Conservation (phyloP, 75 land plant genomes). For the Azolla pinnata region DNA sequence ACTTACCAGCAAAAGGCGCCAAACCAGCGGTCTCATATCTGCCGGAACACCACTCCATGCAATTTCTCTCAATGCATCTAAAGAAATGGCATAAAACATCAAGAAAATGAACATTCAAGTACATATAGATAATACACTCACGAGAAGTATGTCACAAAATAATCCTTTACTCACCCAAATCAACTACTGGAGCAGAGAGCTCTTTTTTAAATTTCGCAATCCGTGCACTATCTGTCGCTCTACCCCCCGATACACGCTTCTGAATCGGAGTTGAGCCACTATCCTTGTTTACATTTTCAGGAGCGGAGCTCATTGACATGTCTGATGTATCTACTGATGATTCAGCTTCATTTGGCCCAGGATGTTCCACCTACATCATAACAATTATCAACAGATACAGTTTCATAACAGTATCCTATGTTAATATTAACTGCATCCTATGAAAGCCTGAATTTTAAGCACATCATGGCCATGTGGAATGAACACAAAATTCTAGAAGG, state of each 20-base stretch:
- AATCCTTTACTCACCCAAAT: slow-evolving; percentile 45
- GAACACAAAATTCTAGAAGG: too few species aligned
- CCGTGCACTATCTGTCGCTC: slow-evolving; percentile 94
- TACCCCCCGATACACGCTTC: slow-evolving; percentile 42
- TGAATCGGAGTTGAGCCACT: slow-evolving; percentile 1
- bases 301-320: not conserved
- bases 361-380: not conserved
- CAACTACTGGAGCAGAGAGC: slow-evolving; percentile 58
- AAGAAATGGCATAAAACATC: slow-evolving; percentile 2
- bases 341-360: not conserved
- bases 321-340: not conserved
- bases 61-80: slow-evolving; percentile 78
- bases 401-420: too few species aligned
- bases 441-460: too few species aligned
- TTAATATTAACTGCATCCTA: too few species aligned
- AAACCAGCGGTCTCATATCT: slow-evolving; percentile 79
- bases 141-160: not conserved
- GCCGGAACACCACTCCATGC: slow-evolving; percentile 97
- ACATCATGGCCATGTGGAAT: too few species aligned
- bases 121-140: not conserved
- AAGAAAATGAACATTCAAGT: not conserved
- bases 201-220: slow-evolving; percentile 75
- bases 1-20: slow-evolving; percentile 94
- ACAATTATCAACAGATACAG: not conserved
- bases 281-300: not conserved